A percentile compares a stretch with the other conserved stretches of the same genome.
Evolutionary conservation across 2,329 filamentous ascomycete genomes (phyloP).

Genomic region (Botrytis deweyae): DNA sequence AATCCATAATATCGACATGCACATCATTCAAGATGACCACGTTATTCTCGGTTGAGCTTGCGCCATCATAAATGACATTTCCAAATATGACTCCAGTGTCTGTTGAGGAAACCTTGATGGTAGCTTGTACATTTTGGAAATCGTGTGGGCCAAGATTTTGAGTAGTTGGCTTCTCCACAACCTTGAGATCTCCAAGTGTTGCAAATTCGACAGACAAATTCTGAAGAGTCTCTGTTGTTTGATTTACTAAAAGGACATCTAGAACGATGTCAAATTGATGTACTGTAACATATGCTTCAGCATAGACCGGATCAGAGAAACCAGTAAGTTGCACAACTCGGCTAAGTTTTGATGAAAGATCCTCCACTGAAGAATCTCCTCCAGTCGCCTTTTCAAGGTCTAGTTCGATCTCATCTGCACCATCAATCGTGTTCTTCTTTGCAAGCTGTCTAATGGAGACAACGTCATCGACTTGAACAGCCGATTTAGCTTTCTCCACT

Average conservation of each 20-base stretch:
- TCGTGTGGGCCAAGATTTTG: constrained; percentile 94
- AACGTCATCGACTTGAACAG: constrained; percentile 93
- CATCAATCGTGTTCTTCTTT: constrained; percentile 83
- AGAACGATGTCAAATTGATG: constrained; percentile 98
- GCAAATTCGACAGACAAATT: constrained; percentile 98
- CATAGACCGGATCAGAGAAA: constrained; percentile 97
- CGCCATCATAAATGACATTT: constrained; percentile 95
- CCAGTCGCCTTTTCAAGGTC: constrained; percentile 94
- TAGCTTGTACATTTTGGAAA: constrained; percentile 97
- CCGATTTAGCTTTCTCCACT: constrained; percentile 86
- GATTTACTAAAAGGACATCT: constrained; percentile 94
- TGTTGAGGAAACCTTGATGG: constrained; percentile 96
- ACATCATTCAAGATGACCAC: constrained; percentile 98
- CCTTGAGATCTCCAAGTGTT: constrained; percentile 96
- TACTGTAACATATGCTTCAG: constrained; percentile 98
- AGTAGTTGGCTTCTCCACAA: constrained; percentile 92
- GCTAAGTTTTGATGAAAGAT: constrained; percentile 90
- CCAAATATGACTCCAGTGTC: constrained; percentile 99
- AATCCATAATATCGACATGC: constrained; percentile 99
- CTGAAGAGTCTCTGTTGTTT: constrained; percentile 93
- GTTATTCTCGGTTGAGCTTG: constrained; percentile 87
- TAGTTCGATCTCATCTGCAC: constrained; percentile 79
- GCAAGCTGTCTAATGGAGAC: constrained; percentile 89
- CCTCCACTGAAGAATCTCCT: constrained; percentile 79
- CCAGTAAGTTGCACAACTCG: constrained; percentile 95